Conservation (phyloP, 352 stramenopile genomes). For the Pythium periplocum region DNA sequence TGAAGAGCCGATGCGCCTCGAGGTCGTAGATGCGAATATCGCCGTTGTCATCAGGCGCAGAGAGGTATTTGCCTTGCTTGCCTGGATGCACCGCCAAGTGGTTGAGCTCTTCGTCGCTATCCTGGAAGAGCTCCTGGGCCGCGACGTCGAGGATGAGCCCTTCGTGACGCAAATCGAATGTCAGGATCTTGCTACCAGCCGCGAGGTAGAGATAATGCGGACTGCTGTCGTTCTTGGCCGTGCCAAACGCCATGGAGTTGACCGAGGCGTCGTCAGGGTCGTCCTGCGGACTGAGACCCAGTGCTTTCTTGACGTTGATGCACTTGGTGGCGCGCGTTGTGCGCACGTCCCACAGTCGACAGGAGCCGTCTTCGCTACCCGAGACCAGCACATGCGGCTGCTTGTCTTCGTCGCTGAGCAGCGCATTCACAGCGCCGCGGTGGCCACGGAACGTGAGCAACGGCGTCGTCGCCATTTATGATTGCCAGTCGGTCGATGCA, state of each 20-base stretch:
- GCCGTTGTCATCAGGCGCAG: constrained; percentile 57
- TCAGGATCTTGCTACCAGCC: constrained; percentile 54
- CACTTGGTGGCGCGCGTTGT: constrained; percentile 48
- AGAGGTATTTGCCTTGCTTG: constrained; percentile 51
- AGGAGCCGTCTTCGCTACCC: constrained; percentile 64
- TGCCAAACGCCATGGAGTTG: constrained; percentile 62
- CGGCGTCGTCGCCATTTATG: constrained; percentile 13
- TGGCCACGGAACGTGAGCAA: constrained; percentile 51
- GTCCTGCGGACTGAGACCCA: constrained; percentile 25
- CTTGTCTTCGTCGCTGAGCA: constrained; percentile 47
- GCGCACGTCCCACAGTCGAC: constrained; percentile 65
- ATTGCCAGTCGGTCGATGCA: background rate
- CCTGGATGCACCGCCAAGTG: constrained; percentile 36
- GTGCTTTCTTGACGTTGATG: constrained; percentile 54
- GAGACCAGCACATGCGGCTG: constrained; percentile 54
- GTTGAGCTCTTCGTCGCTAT: constrained; percentile 71
- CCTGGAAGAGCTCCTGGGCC: constrained; percentile 52
- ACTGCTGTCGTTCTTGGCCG: constrained; percentile 12
- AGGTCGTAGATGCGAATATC: constrained; percentile 69
- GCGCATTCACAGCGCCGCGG: constrained; percentile 47
- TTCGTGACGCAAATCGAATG: constrained; percentile 62
- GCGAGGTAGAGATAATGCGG: constrained; percentile 46
- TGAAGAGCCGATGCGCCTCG: constrained; percentile 46
- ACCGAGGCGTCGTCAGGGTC: constrained; percentile 37
- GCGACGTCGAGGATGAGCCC: constrained; percentile 47